Evolutionary conservation across 2,329 filamentous ascomycete species (phyloP).

Genomic region (Hymenoscyphus repandus): DNA sequence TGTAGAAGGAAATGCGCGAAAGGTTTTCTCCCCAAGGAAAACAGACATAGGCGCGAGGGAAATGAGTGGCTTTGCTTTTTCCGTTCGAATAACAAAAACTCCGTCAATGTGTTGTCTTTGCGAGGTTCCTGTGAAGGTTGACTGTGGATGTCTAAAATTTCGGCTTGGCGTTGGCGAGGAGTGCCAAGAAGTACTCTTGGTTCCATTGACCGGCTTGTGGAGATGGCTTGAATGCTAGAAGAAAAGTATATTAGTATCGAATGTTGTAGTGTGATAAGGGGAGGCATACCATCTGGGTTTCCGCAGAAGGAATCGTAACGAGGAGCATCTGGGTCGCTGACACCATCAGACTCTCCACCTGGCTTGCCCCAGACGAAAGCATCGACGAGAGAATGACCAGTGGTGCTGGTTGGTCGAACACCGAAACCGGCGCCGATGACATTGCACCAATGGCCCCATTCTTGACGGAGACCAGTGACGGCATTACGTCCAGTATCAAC

Average conservation of each 20-base stretch:
- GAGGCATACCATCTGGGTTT: slow-evolving; percentile 44
- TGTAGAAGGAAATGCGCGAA: no score
- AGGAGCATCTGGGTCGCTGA: slow-evolving; percentile 29
- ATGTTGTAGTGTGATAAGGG: slow-evolving; percentile 34
- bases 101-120: no score
- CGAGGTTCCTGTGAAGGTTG: no score
- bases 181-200: slow-evolving; percentile 41
- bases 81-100: no score
- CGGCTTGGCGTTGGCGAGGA: slow-evolving; percentile 36
- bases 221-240: slow-evolving; percentile 34
- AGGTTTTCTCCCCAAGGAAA: no score
- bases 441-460: slow-evolving; percentile 44
- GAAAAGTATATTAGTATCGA: slow-evolving; percentile 1
- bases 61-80: no score
- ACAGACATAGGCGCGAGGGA: no score
- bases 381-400: slow-evolving; percentile 26
- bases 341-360: slow-evolving; percentile 30
- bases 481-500: slow-evolving; percentile 46
- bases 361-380: slow-evolving; percentile 34
- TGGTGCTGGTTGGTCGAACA: slow-evolving; percentile 26
- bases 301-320: slow-evolving; percentile 48
- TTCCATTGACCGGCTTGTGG: slow-evolving; percentile 40
- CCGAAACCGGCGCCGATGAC: slow-evolving; percentile 31
- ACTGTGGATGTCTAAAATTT: slow-evolving; percentile 9
- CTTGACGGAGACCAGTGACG: slow-evolving; percentile 38